Evolutionary conservation across 345 rosid genomes (phyloP).

Genomic region (Angophora floribunda): DNA sequence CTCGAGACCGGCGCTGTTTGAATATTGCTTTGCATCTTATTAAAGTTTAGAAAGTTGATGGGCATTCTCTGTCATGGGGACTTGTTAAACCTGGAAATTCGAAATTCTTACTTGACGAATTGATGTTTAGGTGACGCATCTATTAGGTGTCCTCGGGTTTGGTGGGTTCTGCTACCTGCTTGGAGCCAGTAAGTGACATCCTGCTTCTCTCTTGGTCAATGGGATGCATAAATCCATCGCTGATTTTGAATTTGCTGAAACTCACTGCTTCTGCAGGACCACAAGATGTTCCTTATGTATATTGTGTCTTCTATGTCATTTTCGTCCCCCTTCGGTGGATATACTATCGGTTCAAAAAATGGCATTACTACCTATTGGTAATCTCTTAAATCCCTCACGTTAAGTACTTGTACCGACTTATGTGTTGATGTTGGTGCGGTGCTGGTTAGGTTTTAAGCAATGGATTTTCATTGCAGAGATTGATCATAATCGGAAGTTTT

Average conservation of each 20-base stretch:
- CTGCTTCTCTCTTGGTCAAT: background rate
- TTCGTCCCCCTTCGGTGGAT: constrained; percentile 99
- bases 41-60: background rate
- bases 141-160: constrained; percentile 84
- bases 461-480: background rate
- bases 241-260: background rate
- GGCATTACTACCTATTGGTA: constrained; percentile 99
- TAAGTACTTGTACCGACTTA: background rate
- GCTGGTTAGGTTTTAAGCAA: background rate
- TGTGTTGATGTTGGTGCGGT: background rate
- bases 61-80: background rate
- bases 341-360: constrained; percentile 89
- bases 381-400: background rate
- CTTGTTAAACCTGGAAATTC: background rate
- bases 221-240: background rate
- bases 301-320: constrained; percentile 65
- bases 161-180: constrained; percentile 89
- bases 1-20: background rate
- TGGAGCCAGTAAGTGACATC: constrained; percentile 72
- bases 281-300: constrained; percentile 74
- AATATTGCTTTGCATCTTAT: background rate
- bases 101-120: background rate
- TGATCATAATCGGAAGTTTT: background rate
- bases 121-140: constrained; percentile 65
- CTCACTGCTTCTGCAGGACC: constrained; percentile 50